Percentiles rank a stretch among this genome's conserved stretches.
Evolutionary conservation across 1,284 basidiomycete genomes (phyloP).

Genomic region (Golubevia sp.): DNA sequence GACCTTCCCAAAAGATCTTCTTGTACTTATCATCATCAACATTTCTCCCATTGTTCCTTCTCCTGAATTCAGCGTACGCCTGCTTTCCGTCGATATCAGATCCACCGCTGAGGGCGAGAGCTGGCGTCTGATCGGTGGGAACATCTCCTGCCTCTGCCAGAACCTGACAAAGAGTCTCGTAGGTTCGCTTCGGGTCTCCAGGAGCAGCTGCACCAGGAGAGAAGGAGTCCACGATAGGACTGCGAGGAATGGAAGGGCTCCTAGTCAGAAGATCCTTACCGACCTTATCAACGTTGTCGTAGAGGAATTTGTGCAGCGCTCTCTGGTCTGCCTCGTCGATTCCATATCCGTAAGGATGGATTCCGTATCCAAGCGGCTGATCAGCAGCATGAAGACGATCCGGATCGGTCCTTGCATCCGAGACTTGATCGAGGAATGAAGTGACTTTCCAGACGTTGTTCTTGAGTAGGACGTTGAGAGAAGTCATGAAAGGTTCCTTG

Average conservation of each 20-base stretch:
- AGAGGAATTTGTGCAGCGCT: constrained; percentile 39
- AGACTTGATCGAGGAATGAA: constrained; percentile 48
- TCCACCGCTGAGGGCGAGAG: constrained; percentile 14
- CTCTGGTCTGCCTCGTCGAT: constrained; percentile 39
- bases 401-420: constrained; percentile 45
- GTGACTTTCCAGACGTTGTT: constrained; percentile 50
- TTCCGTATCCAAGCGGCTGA: constrained; percentile 46
- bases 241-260: constrained; percentile 1
- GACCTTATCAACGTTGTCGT: constrained; percentile 46
- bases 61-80: constrained; percentile 34
- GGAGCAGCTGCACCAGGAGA: neutral
- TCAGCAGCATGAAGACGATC: constrained; percentile 49
- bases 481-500: constrained; percentile 54
- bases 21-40: constrained; percentile 34
- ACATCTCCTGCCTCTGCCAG: constrained; percentile 36
- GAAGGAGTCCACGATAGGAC: neutral
- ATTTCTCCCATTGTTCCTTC: constrained; percentile 34
- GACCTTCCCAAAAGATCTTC: constrained; percentile 44
- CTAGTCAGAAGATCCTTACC: constrained; percentile 37
- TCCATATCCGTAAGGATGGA: constrained; percentile 46
- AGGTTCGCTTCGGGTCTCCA: constrained; percentile 19
- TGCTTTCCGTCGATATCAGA: constrained; percentile 15
- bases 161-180: constrained; percentile 35
- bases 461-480: constrained; percentile 50
- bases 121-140: constrained; percentile 23